Conservation (phyloP, 768 basidiomycete species). For the Lactarius hatsudake region DNA sequence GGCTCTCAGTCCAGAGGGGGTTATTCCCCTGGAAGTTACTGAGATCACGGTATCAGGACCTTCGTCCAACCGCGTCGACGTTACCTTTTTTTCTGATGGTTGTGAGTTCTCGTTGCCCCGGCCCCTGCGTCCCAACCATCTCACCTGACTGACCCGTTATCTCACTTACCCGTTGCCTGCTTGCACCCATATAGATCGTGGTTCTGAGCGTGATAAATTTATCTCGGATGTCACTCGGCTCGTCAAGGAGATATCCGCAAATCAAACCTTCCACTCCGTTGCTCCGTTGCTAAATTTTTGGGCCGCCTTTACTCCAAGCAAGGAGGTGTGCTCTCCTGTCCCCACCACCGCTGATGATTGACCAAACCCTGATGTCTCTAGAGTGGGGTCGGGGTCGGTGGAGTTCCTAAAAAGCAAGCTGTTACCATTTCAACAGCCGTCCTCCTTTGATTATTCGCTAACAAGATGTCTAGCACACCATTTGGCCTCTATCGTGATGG, state of each 20-base stretch:
- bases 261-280: slow-evolving; percentile 76
- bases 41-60: slow-evolving; percentile 62
- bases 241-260: slow-evolving; percentile 64
- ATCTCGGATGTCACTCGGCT: slow-evolving; percentile 62
- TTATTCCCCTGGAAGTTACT: slow-evolving; percentile 48
- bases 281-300: slow-evolving; percentile 77
- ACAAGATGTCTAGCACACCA: slow-evolving; percentile 48
- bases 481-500: slow-evolving; percentile 78
- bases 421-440: slow-evolving; percentile 24
- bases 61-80: slow-evolving; percentile 62
- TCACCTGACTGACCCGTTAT: background rate
- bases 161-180: background rate
- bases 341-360: background rate
- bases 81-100: slow-evolving; percentile 77
- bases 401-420: slow-evolving; percentile 62
- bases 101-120: slow-evolving; percentile 47
- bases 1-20: background rate
- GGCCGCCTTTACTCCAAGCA: slow-evolving; percentile 75
- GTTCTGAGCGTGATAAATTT: slow-evolving; percentile 59
- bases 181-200: slow-evolving; percentile 50
- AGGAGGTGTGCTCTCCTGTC: slow-evolving; percentile 51
- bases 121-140: too few relatives aligned
- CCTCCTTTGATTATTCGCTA: background rate
- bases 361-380: slow-evolving; percentile 29
- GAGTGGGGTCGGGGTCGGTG: slow-evolving; percentile 72